Evolutionary conservation across 176 grass and related monocot species (phyloP), one percentile per base, ranked within the genome.

Genomic region (Triticum timopheevii): DNA sequence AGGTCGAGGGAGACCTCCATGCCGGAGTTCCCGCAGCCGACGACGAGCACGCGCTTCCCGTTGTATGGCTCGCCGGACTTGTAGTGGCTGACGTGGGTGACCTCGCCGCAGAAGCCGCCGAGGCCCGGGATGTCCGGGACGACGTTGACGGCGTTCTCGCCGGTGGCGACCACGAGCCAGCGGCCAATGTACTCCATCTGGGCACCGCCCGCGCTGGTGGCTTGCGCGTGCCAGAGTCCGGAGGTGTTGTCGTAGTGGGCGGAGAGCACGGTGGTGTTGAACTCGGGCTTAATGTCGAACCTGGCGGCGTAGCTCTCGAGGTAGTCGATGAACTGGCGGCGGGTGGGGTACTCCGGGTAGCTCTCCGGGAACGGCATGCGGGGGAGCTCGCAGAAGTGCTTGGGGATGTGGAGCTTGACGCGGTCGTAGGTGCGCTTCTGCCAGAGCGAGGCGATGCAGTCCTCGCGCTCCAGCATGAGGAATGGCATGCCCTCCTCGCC

Each of bases 1-100:
- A 95, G 71, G 82, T 95, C 90, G 8, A 73, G 81, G 10, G 87
- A 73, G 12, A 90, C 85, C 87, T 95, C 90, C 90, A 92, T 92
- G 35, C 93, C 90, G 7, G 93, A 95, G 71, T 95, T 95, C 12
- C 90, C 82, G 5, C 65, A 83, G 3, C 87, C 90, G 3, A 95
- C 87, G 17, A 95, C 82, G 10, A 95, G 85, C 38, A 95, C 93
- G 4, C 44, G 59, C 61, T 86, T 90, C 28, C 87, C 93, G 13
- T 58, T 8, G 66, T 69, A 69, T 31, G 66, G 66, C 66, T 62
- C 80, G 19, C 77, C 82, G 8, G 77, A 82, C 5, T 50, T 65
- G 77, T 82, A 95, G 19, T 71, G 75, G 39, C 78, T 83, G 34
- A 90, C 78, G 68, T 92, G 87, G 25, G 90, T 63, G 9, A 79